Conservation (phyloP, 2,329 filamentous ascomycete species). For the Colletotrichum australisinense region DNA sequence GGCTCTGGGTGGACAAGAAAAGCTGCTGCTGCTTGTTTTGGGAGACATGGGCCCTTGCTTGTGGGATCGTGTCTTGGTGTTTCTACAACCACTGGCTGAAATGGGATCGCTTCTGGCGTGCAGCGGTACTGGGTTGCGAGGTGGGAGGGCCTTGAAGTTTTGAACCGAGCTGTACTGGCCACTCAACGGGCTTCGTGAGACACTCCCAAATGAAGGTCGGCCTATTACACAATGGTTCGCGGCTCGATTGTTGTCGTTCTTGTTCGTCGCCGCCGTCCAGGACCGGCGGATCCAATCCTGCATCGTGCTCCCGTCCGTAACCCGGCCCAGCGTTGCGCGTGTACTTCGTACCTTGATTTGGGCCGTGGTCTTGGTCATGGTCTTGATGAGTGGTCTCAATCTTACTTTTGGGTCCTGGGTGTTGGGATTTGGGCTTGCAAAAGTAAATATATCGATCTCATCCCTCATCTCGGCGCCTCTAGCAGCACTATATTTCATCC, state of each 20-base stretch:
- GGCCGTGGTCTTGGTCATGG: not conserved
- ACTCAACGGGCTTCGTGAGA: constrained; percentile 32
- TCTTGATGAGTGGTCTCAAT: not conserved
- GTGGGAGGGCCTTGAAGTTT: not conserved
- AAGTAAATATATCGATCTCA: constrained; percentile 36
- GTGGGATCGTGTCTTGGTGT: constrained; percentile 27
- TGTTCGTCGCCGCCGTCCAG: not conserved
- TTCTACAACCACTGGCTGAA: constrained; percentile 31
- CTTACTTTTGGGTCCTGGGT: not conserved
- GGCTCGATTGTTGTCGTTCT: not conserved
- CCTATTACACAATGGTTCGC: not conserved
- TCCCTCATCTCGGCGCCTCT: constrained; percentile 30
- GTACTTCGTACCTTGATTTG: not conserved
- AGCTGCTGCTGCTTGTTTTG: constrained; percentile 13
- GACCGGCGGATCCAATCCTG: not conserved
- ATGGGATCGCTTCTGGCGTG: constrained; percentile 11
- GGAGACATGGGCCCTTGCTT: constrained; percentile 29
- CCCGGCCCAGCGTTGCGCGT: not conserved
- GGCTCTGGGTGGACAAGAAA: constrained; percentile 7
- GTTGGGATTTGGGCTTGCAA: constrained; percentile 12
- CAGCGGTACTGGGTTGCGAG: constrained; percentile 13
- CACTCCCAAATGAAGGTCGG: not conserved
- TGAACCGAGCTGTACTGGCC: constrained; percentile 18
- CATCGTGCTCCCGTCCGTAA: constrained; percentile 2
- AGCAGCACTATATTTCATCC: constrained; percentile 32